Conservation (phyloP, 78 protist species). For the Corallochytrium limacisporum region DNA sequence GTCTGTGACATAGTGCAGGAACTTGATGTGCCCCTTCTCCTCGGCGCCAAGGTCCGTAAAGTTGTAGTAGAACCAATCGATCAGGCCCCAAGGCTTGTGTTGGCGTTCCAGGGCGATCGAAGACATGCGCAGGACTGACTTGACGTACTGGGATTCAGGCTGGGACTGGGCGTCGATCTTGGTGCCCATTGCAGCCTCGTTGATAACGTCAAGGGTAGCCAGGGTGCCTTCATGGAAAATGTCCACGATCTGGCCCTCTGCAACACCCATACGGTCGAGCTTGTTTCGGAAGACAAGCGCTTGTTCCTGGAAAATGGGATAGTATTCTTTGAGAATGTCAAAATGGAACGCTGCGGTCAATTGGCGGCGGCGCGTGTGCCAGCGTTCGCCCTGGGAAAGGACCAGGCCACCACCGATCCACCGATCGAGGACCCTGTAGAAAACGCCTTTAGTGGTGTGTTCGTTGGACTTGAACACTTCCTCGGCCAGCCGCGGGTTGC, state of each 20-base stretch:
- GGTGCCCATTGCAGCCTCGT: constrained; percentile 5
- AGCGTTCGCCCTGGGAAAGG: background rate
- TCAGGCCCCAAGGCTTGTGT: too few relatives aligned
- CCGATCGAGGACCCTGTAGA: background rate
- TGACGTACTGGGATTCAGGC: background rate
- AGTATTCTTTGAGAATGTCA: background rate
- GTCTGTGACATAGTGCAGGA: background rate
- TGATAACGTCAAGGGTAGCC: background rate
- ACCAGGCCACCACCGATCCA: constrained; percentile 1
- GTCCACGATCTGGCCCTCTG: background rate
- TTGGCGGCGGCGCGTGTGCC: background rate
- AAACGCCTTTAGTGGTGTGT: background rate
- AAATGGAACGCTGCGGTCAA: background rate
- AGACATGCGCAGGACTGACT: background rate
- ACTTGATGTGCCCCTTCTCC: background rate
- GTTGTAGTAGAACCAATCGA: too few relatives aligned
- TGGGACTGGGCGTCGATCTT: background rate
- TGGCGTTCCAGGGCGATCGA: too few relatives aligned
- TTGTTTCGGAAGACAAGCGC: background rate
- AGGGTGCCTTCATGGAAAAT: background rate
- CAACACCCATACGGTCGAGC: background rate
- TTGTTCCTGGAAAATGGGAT: background rate
- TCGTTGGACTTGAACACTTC: background rate
- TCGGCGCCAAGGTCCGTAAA: background rate
- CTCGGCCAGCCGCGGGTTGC: too few relatives aligned